phyloP scores from a whole-genome alignment of 345 rosid species.

The Ceriops decandra region DNA sequence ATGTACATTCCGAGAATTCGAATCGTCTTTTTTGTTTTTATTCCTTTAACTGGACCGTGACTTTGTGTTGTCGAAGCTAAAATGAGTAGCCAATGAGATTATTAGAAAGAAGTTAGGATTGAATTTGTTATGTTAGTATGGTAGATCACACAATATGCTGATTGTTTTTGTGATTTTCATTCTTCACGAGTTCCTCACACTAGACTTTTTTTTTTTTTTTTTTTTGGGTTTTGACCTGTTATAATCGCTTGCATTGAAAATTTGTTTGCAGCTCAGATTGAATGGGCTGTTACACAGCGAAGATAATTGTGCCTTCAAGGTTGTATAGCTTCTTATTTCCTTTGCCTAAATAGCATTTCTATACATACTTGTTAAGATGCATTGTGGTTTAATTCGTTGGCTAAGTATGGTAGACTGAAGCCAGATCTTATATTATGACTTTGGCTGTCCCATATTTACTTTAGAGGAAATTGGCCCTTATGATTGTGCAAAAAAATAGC shows the following conservation, averaged over 20 bases:
- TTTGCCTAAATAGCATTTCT: not conserved
- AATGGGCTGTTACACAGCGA: conserved; percentile 87
- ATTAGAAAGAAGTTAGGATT: not conserved
- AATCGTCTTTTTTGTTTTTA: too few relatives aligned
- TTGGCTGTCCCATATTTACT: not conserved
- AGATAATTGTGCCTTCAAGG: conserved; percentile 81
- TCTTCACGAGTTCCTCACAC: not conserved
- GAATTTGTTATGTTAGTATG: too few relatives aligned
- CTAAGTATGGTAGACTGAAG: not conserved
- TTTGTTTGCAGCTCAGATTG: conserved; percentile 66
- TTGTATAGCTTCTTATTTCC: conserved; percentile 15
- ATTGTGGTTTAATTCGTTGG: not conserved
- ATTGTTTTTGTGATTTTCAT: not conserved
- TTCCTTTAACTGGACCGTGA: not conserved
- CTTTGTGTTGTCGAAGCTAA: not conserved
- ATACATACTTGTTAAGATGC: not conserved
- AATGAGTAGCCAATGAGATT: not conserved
- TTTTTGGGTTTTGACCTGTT: not conserved
- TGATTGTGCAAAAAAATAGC: not conserved
- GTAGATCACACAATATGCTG: too few relatives aligned
- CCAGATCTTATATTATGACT: not conserved
- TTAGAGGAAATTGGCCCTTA: not conserved
- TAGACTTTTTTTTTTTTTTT: not conserved
- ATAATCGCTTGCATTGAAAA: not conserved
- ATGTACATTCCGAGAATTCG: conserved; percentile 14